These are phyloP conservation scores for Coemansia furcata DNA, from an alignment of 192 early-diverging fungal genomes.

Conservation along the genomic window DNA sequence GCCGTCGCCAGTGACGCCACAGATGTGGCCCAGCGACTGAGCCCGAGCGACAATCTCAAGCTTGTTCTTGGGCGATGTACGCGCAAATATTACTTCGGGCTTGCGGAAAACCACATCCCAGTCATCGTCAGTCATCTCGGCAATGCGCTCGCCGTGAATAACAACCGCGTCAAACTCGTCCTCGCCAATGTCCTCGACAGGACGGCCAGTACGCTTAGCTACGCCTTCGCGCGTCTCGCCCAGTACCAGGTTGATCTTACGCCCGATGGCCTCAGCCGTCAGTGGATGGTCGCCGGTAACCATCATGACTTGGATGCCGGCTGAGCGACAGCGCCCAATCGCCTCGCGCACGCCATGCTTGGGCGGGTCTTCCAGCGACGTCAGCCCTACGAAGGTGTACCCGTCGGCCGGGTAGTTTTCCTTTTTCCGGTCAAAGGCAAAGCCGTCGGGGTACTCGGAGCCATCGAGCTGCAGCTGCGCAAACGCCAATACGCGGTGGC, in stretches of 20 bases:
- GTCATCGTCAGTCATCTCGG: constrained; percentile 72
- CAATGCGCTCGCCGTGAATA: constrained; percentile 89
- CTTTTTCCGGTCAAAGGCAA: constrained; percentile 71
- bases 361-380: constrained; percentile 93
- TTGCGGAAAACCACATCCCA: constrained; percentile 95
- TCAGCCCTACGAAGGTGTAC: constrained; percentile 81
- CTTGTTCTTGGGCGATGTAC: constrained; percentile 96
- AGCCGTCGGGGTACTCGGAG: constrained; percentile 67
- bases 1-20: constrained; percentile 96
- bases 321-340: constrained; percentile 86
- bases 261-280: constrained; percentile 94
- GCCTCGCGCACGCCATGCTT: constrained; percentile 99
- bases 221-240: constrained; percentile 81
- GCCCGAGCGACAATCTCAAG: constrained; percentile 93
- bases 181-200: constrained; percentile 65
- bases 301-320: constrained; percentile 98
- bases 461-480: constrained; percentile 73
- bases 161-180: constrained; percentile 87
- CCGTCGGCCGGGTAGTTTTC: constrained; percentile 48
- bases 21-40: constrained; percentile 90
- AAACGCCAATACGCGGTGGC: constrained; percentile 94
- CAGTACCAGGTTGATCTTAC: constrained; percentile 94
- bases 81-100: constrained; percentile 94
- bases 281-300: constrained; percentile 97
- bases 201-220: constrained; percentile 64